Conservation (phyloP, 306 rosid genomes). For the Comarum palustre region DNA sequence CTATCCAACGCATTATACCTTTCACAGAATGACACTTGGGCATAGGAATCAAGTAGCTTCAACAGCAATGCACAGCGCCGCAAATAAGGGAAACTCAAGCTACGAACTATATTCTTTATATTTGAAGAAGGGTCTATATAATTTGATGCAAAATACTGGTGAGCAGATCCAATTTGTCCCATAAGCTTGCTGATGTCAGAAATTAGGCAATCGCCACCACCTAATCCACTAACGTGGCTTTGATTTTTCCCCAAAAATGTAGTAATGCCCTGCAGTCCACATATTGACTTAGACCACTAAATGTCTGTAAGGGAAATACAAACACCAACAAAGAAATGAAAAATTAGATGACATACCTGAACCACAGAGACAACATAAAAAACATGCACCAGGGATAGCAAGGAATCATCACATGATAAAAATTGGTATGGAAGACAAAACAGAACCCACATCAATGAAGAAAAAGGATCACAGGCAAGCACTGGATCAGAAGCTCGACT, state of each 20-base stretch:
- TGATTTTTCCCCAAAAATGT: conserved; percentile 49
- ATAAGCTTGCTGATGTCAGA: conserved; percentile 59
- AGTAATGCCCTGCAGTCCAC: conserved; percentile 60
- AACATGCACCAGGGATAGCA: conserved; percentile 72
- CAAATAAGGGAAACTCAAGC: conserved; percentile 71
- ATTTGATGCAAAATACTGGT: conserved; percentile 56
- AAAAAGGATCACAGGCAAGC: conserved; percentile 78
- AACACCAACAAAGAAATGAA: conserved; percentile 17
- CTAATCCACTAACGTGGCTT: conserved; percentile 37
- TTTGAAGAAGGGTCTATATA: conserved; percentile 45
- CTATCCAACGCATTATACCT: conserved; percentile 50
- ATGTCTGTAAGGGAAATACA: conserved; percentile 11
- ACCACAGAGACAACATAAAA: conserved; percentile 77
- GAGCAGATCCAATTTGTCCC: conserved; percentile 45
- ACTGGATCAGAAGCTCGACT: conserved; percentile 79
- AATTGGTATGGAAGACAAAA: conserved; percentile 85
- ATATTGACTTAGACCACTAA: conserved; percentile 26
- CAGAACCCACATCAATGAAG: conserved; percentile 93
- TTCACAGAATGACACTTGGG: conserved; percentile 59
- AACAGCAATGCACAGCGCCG: conserved; percentile 87
- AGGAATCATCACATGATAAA: conserved; percentile 73
- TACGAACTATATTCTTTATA: conserved; percentile 56
- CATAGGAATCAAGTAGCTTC: conserved; percentile 58
- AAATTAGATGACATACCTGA: conserved; percentile 56
- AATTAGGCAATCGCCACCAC: conserved; percentile 56